These are phyloP conservation scores for Ophiosphaerella herpotricha DNA, from an alignment of 2,329 filamentous ascomycete genomes.

Conservation along the genomic window DNA sequence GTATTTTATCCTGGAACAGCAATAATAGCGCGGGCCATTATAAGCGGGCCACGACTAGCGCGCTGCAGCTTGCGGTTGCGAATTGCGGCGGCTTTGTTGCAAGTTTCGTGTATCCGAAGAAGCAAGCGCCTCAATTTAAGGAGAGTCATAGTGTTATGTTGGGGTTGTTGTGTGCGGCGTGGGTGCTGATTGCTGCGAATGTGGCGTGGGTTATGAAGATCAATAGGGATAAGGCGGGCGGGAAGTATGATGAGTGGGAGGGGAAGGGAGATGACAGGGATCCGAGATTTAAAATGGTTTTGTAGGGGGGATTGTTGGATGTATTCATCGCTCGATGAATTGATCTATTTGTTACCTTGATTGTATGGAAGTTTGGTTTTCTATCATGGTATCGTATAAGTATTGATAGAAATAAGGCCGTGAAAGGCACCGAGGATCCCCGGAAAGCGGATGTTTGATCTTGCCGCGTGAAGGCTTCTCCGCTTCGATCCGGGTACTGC, in stretches of 20 bases:
- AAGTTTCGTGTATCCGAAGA: conserved; percentile 65
- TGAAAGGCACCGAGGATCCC: no score
- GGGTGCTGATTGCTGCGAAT: conserved; percentile 66
- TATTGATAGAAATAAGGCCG: no score
- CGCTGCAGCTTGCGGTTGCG: conserved; percentile 67
- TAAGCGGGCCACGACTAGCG: conserved; percentile 70
- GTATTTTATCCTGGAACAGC: conserved; percentile 67
- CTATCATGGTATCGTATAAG: no score
- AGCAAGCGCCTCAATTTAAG: conserved; percentile 62
- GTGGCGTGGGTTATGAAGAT: conserved; percentile 67
- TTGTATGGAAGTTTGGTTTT: no score
- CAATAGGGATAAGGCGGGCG: conserved; percentile 64
- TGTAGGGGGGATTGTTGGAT: conserved; percentile 44
- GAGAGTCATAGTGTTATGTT: conserved; percentile 66
- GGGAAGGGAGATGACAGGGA: conserved; percentile 67
- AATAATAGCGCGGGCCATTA: conserved; percentile 73
- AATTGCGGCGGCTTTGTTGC: conserved; percentile 71
- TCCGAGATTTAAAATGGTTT: conserved; percentile 64
- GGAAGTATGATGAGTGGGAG: conserved; percentile 62
- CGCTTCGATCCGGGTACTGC: no score
- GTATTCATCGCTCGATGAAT: not conserved
- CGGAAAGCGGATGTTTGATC: no score
- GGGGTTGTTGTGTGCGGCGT: conserved; percentile 63
- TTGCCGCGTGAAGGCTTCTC: no score
- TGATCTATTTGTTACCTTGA: no score